Percentiles rank a stretch among this genome's conserved stretches.
Conservation (phyloP, 352 stramenopile species). For the Globisporangium echinulatum region DNA sequence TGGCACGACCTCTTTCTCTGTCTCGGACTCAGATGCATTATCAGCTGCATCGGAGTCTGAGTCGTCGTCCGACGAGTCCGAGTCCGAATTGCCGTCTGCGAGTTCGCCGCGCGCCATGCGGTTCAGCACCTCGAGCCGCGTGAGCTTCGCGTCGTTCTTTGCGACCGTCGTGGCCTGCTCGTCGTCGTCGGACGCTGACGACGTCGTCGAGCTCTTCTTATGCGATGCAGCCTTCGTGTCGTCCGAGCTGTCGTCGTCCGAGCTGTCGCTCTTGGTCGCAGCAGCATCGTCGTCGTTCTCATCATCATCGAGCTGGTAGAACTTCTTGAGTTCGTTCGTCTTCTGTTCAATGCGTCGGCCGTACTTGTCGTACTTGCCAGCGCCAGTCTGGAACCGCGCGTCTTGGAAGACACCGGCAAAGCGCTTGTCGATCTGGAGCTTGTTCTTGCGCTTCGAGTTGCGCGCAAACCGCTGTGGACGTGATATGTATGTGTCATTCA, state of each 20-base stretch:
- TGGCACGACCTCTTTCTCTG: constrained; percentile 71
- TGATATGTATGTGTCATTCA: too few species aligned
- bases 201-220: constrained; percentile 9
- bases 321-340: constrained; percentile 72
- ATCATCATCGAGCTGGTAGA: constrained; percentile 69
- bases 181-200: constrained; percentile 18
- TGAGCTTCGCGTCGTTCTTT: constrained; percentile 57
- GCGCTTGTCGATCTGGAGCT: constrained; percentile 75
- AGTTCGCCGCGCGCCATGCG: constrained; percentile 82
- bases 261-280: neutral
- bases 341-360: constrained; percentile 75
- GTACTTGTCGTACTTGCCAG: constrained; percentile 87
- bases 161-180: constrained; percentile 21
- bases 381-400: constrained; percentile 72
- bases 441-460: constrained; percentile 74
- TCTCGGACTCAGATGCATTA: constrained; percentile 24
- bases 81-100: constrained; percentile 12
- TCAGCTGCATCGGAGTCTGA: constrained; percentile 16
- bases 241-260: constrained; percentile 1
- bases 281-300: constrained; percentile 20
- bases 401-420: constrained; percentile 71
- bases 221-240: too few species aligned
- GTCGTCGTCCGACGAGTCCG: constrained; percentile 32
- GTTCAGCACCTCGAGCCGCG: constrained; percentile 81
- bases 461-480: constrained; percentile 57